Evolutionary conservation across 352 stramenopile species (phyloP).

Genomic region (Phytophthora litchii): DNA sequence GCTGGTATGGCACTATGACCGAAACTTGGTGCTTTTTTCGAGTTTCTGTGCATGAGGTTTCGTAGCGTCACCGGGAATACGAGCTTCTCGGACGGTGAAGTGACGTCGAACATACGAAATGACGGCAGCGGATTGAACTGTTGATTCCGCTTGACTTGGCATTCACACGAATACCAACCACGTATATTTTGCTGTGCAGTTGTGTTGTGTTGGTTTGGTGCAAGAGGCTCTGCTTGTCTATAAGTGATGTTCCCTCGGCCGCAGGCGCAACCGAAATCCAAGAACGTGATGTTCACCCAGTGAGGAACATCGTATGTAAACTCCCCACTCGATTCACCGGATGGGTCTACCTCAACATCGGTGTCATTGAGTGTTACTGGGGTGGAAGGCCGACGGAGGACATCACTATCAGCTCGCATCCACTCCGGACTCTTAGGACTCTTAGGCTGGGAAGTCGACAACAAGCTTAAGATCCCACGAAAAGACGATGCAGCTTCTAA

Average conservation of each 20-base stretch:
- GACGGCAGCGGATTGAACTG: conserved; percentile 64
- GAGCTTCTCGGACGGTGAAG: conserved; percentile 49
- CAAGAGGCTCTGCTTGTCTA: not conserved
- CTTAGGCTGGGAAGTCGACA: conserved; percentile 30
- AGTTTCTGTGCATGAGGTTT: conserved; percentile 49
- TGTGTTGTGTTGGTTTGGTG: conserved; percentile 5
- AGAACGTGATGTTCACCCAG: conserved; percentile 93
- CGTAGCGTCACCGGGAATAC: conserved; percentile 57
- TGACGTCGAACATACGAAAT: conserved; percentile 82
- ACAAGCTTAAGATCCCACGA: conserved; percentile 10
- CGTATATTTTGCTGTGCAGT: conserved; percentile 12
- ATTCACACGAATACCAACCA: conserved; percentile 48
- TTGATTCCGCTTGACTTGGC: conserved; percentile 46
- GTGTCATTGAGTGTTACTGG: conserved; percentile 4
- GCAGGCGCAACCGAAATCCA: conserved; percentile 81
- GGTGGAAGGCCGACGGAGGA: conserved; percentile 15
- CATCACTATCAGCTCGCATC: conserved; percentile 21
- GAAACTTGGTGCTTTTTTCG: conserved; percentile 3
- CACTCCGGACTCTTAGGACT: conserved; percentile 33
- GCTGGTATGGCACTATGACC: not conserved
- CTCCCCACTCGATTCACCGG: conserved; percentile 8
- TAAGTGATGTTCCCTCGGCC: conserved; percentile 9
- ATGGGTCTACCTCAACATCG: not conserved
- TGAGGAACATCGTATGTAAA: conserved; percentile 92
- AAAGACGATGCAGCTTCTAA: conserved; percentile 26